Evolutionary conservation across 2,329 filamentous ascomycete species (phyloP).

Genomic region (Fonsecaea pedrosoi): DNA sequence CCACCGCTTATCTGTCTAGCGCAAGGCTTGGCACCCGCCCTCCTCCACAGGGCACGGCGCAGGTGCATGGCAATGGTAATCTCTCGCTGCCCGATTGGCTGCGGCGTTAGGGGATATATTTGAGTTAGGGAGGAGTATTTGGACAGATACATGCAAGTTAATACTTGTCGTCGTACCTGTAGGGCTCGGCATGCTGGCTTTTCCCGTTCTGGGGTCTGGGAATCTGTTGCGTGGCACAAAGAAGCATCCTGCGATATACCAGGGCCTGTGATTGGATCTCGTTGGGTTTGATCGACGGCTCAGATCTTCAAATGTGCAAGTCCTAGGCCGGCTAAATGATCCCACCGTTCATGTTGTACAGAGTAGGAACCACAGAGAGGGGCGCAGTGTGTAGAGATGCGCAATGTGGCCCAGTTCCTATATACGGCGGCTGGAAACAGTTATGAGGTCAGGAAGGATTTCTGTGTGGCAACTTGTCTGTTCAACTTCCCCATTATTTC

Average conservation of each 20-base stretch:
- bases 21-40: background rate
- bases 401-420: slow-evolving; percentile 6
- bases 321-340: background rate
- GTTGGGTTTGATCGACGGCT: background rate
- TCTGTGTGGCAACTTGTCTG: background rate
- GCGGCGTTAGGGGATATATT: background rate
- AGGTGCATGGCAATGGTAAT: background rate
- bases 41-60: background rate
- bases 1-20: background rate
- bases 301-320: background rate
- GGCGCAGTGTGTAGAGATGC: background rate
- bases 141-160: background rate
- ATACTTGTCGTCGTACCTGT: too few relatives aligned
- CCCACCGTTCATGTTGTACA: background rate
- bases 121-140: background rate
- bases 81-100: background rate
- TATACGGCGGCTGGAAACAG: background rate
- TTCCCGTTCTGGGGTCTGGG: background rate
- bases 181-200: background rate
- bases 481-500: slow-evolving; percentile 5
- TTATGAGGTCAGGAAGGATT: slow-evolving; percentile 2
- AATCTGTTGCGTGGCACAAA: background rate
- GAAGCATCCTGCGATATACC: background rate
- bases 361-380: background rate
- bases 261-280: background rate